Evolutionary conservation across 106 monocot genomes (phyloP), one percentile per base, ranked within the genome.

Genomic region (Dendrobium chrysotoxum): DNA sequence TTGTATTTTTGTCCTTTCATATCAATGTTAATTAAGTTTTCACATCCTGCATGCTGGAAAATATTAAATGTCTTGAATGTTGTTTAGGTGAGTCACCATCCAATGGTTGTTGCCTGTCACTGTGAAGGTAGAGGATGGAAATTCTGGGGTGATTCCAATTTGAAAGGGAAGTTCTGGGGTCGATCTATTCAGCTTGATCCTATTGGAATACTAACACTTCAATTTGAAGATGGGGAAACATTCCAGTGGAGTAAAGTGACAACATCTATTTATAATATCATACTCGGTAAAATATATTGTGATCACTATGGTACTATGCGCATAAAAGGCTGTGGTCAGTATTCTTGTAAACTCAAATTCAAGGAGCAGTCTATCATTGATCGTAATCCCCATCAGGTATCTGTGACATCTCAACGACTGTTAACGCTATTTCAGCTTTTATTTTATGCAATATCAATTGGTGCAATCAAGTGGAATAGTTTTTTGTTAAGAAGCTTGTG

Each of bases 231-330:
- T 86, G 96, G 96, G 42, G 96, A 96, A 61, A 88, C 75, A 44
- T 96, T 93, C 85, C 96, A 93, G 58, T 96, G 96, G 96, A 96
- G 91, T 86, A 96, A 96, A 83, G 93, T 96, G 53, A 96, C 96
- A 17, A 96, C 96, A 47, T 93, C 93, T 54, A 96, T 96, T 73
- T 96, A 96, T 77, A 96, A 96, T 79, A 96, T 96, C 75, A 96
- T 96, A 80, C 81, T 96, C 40, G 96, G 96, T 30, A 96, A 96
- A 85, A 93, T 96, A 35, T 96, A 96, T 50, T 96, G 96, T 82
- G 93, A 96, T 81, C 96, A 96, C 78, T 96, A 96, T 90, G 96
- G 96, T 78, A 91, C 96, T 2, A 96, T 96, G 96, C 88, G 93
- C 40, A 93, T 96, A 83, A 88, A 80, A 73, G 96, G 96, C 55